Conservation (phyloP, 1,284 basidiomycete genomes). For the Blastosporella zonata region DNA sequence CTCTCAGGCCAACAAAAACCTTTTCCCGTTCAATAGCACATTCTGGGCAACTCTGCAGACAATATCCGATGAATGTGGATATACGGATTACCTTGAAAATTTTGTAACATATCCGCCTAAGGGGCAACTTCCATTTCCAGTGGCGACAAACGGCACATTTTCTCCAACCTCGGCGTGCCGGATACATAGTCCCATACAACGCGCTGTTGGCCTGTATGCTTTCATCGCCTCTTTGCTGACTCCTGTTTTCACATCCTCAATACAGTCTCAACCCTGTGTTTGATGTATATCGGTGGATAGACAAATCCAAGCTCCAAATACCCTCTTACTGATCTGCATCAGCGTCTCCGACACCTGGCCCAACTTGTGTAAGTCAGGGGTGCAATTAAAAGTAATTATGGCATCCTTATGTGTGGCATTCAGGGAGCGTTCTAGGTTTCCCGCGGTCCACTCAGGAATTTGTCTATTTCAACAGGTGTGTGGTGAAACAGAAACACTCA, state of each 20-base stretch:
- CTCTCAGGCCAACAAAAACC: conserved; percentile 45
- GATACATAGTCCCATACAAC: conserved; percentile 42
- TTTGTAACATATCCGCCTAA: conserved; percentile 65
- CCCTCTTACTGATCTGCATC: conserved; percentile 19
- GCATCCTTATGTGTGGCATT: background rate
- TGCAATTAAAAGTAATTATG: background rate
- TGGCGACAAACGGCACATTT: conserved; percentile 34
- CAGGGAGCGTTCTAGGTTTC: conserved; percentile 51
- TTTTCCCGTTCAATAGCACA: conserved; percentile 53
- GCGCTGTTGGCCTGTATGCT: conserved; percentile 39
- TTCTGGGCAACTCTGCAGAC: conserved; percentile 55
- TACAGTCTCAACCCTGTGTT: conserved; percentile 55
- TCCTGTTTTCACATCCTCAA: background rate
- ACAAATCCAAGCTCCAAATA: background rate
- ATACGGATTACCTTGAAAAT: conserved; percentile 57
- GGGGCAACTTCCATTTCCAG: conserved; percentile 48
- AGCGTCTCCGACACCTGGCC: conserved; percentile 39
- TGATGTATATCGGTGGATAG: conserved; percentile 36
- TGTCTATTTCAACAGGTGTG: conserved; percentile 34
- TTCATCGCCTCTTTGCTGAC: background rate
- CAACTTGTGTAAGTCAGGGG: conserved; percentile 29
- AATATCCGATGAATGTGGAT: conserved; percentile 55
- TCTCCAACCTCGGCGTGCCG: conserved; percentile 36
- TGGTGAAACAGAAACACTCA: background rate
- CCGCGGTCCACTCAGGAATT: conserved; percentile 54